Conservation (phyloP, 2,329 filamentous ascomycete species). For the Colletotrichum scovillei region DNA sequence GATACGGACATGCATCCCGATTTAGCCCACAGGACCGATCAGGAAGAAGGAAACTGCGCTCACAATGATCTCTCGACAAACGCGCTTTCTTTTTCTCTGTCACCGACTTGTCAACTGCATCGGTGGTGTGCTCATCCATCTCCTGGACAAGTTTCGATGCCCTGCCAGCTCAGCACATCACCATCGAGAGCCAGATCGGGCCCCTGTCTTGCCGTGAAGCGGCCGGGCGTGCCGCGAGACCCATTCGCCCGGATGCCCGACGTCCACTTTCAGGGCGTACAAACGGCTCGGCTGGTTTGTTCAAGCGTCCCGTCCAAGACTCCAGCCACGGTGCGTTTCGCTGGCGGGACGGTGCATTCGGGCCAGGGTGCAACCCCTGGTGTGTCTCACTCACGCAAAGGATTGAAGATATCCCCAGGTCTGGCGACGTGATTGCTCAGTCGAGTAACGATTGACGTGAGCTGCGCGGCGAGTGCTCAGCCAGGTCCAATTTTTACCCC, state of each 20-base stretch:
- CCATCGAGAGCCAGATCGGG: neutral
- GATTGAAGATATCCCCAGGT: neutral
- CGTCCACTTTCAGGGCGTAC: neutral
- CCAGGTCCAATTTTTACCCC: conserved; percentile 4
- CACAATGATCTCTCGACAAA: neutral
- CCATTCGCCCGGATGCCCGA: neutral
- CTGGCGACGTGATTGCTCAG: conserved; percentile 16
- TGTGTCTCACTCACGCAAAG: neutral
- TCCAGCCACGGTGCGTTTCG: neutral
- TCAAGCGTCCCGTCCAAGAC: neutral
- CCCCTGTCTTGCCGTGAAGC: neutral
- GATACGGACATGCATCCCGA: conserved; percentile 2
- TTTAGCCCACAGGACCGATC: neutral
- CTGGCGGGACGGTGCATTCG: neutral
- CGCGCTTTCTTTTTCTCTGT: neutral
- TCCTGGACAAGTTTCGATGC: conserved; percentile 17
- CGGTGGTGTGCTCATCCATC: conserved; percentile 19
- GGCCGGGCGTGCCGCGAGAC: conserved; percentile 14
- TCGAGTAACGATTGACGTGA: conserved; percentile 4
- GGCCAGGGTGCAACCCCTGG: conserved; percentile 2
- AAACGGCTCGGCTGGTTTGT: neutral
- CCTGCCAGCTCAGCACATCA: conserved; percentile 15
- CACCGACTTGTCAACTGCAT: neutral
- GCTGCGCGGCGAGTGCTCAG: neutral
- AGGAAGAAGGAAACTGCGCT: neutral